phyloP scores from a whole-genome alignment of 2,329 filamentous ascomycete species.

The Colletotrichum sp. region DNA sequence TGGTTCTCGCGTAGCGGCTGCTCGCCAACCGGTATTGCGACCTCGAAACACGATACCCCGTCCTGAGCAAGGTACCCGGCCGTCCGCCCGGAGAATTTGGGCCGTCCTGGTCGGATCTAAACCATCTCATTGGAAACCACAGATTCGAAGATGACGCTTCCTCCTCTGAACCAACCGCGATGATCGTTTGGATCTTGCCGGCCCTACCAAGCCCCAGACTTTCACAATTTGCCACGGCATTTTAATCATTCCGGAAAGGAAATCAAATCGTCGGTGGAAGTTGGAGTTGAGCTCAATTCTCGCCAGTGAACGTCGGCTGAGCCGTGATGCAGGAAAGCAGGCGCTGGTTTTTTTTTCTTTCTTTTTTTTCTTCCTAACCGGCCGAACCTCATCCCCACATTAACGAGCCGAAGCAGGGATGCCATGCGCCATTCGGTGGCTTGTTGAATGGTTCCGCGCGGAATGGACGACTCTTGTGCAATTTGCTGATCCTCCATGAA shows the following conservation, averaged over 20 bases:
- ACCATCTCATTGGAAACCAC: constrained; percentile 3
- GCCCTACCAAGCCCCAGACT: background rate
- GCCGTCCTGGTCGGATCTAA: constrained; percentile 5
- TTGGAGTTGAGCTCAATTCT: background rate
- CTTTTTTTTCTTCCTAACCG: background rate
- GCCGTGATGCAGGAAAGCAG: background rate
- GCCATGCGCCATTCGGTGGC: background rate
- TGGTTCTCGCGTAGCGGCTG: constrained; percentile 3
- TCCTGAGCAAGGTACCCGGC: constrained; percentile 2
- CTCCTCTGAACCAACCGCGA: background rate
- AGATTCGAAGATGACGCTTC: background rate
- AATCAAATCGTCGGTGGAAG: background rate
- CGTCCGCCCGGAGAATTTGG: constrained; percentile 12
- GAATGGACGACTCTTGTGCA: constrained; percentile 1
- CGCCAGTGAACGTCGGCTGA: background rate
- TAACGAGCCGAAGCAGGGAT: constrained; percentile 6
- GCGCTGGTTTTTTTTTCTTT: background rate
- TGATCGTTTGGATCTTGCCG: background rate
- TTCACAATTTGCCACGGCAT: background rate
- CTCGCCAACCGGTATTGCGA: background rate
- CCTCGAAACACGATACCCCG: background rate
- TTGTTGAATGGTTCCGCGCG: background rate
- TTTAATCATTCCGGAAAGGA: background rate
- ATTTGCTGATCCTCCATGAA: constrained; percentile 6
- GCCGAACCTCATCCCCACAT: background rate